Conservation (phyloP, 305 asterid genomes). For the Euphrasia arctica region DNA sequence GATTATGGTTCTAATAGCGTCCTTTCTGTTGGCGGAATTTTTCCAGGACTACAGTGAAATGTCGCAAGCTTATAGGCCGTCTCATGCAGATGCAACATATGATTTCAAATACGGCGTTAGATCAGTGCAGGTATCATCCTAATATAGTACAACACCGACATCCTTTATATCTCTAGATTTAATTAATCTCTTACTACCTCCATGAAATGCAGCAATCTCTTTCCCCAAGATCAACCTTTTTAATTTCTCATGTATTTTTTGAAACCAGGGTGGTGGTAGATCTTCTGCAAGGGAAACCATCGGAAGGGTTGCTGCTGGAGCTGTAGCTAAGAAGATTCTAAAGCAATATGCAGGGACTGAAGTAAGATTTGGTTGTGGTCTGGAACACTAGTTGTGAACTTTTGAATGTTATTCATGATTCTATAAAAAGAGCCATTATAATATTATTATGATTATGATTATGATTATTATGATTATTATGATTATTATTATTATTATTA, state of each 20-base stretch:
- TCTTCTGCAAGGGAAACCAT: constrained; percentile 99
- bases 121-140: constrained; percentile 73
- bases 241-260: constrained; percentile 23
- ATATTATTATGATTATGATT: no score
- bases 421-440: background rate
- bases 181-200: constrained; percentile 13
- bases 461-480: no score
- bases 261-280: constrained; percentile 93
- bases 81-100: constrained; percentile 89
- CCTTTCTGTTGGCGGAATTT: constrained; percentile 5
- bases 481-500: no score
- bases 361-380: constrained; percentile 38
- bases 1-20: constrained; percentile 19
- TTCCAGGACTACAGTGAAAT: constrained; percentile 93
- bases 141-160: background rate
- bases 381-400: constrained; percentile 10
- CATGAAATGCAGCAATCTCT: constrained; percentile 18
- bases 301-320: constrained; percentile 99
- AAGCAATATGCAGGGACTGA: constrained; percentile 71
- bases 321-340: constrained; percentile 91
- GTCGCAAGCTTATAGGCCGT: constrained; percentile 94
- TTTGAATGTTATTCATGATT: constrained; percentile 19
- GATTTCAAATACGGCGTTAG: constrained; percentile 82
- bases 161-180: constrained; percentile 5
- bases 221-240: constrained; percentile 24